Evolutionary conservation across 2,329 filamentous ascomycete species (phyloP).

Genomic region (Bipolaris victoriae): DNA sequence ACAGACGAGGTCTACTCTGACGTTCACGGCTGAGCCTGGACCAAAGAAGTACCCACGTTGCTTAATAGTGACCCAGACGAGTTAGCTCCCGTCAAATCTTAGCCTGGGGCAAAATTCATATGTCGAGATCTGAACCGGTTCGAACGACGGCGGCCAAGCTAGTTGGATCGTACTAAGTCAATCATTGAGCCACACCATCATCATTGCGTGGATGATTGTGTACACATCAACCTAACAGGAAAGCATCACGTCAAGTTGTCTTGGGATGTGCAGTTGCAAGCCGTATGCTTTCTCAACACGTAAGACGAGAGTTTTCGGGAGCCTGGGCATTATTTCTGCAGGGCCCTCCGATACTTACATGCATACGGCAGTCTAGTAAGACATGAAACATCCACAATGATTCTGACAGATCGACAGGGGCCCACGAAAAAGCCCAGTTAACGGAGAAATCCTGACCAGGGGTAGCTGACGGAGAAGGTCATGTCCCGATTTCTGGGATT

Average conservation of each 20-base stretch:
- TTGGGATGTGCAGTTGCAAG: not conserved
- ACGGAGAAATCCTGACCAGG: slow-evolving; percentile 1
- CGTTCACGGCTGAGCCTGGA: slow-evolving; percentile 9
- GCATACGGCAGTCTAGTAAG: slow-evolving; percentile 4
- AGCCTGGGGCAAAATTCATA: not conserved
- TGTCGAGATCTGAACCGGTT: not conserved
- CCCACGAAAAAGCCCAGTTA: not conserved
- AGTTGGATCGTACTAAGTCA: not conserved
- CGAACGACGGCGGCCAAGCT: not conserved
- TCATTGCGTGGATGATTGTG: not conserved
- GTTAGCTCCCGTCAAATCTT: slow-evolving; percentile 6
- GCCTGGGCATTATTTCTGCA: not conserved
- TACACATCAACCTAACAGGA: not conserved
- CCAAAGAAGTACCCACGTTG: slow-evolving; percentile 3
- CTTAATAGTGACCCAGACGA: slow-evolving; percentile 1
- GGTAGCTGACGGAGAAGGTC: not conserved
- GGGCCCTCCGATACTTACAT: not conserved
- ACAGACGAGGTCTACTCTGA: slow-evolving; percentile 9
- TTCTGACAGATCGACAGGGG: slow-evolving; percentile 2
- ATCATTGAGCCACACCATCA: not conserved
- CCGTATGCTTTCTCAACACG: not conserved
- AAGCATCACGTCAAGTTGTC: not conserved
- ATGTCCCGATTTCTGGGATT: not conserved
- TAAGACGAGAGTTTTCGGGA: not conserved
- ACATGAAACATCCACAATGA: slow-evolving; percentile 2